Evolutionary conservation across 1,284 basidiomycete species (phyloP), one percentile per base, ranked within the genome.

Genomic region (Rhizoctonia solani): DNA sequence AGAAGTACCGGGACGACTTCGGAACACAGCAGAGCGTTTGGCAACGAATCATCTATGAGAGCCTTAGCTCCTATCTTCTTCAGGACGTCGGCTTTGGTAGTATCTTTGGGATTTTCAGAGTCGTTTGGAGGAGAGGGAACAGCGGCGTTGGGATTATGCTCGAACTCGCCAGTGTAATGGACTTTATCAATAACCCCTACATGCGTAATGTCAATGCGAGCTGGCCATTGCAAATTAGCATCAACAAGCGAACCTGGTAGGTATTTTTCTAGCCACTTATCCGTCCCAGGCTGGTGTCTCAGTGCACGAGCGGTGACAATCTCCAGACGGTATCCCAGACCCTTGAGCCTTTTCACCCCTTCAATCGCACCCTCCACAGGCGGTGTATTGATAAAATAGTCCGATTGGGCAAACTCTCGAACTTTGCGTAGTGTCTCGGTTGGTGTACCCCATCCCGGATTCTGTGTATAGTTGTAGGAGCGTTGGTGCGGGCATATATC

Each of bases 131-230:
- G 44, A 29, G 44, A 47, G 27, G 52, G 54, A 46, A 67, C 16
- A 6, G 39, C 65, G 41, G 19, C 49, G 19, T 37, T 49, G n/a
- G 53, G 54, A 19, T 55, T 55, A 23, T 54, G 59, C 39, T 61
- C 47, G 70, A 90, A 91, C 72, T 90, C 87, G 1, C 88, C 89
- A 0, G 87, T 92, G 75, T 88, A 92, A 71, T 90, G 83, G 21
- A 91, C 80, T 61, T 82, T 83, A 46, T 89, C 84, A 69, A 91
- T 88, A 34, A 87, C 75, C 29, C 75, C 82, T 86, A 71, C n/a
- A 8, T 25, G 42, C 8, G 59, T 58, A n/a, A 16, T n/a, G 19
- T 27, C 23, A 34, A 39, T 39, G 37, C 32, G n/a, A 19, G n/a
- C 16, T 50, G 21, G 66, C 50, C 32, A 11, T 55, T 46, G 16